Percentiles rank a stretch among this genome's conserved stretches.
Evolutionary conservation across 345 rosid species (phyloP).

Genomic region (Ceriops zippeliana): DNA sequence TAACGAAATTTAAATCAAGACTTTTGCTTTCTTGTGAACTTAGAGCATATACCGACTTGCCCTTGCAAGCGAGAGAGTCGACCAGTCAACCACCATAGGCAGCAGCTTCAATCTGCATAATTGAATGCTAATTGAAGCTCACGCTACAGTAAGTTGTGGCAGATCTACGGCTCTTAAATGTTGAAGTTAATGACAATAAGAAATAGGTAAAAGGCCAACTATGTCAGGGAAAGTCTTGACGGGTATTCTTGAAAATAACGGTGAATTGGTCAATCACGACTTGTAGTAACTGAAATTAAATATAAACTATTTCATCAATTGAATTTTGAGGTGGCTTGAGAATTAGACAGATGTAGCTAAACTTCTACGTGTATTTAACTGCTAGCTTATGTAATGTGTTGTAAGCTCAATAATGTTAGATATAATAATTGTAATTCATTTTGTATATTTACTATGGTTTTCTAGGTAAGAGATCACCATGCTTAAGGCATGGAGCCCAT

Average conservation of each 20-base stretch:
- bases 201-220: background rate
- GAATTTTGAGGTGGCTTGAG: too few species aligned
- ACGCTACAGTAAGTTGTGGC: conserved; percentile 9
- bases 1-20: conserved; percentile 39
- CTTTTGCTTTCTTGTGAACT: conserved; percentile 28
- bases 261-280: background rate
- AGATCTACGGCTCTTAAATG: background rate
- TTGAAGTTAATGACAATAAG: background rate
- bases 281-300: background rate
- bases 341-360: too few species aligned
- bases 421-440: too few species aligned
- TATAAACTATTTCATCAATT: background rate
- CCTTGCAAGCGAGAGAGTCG: conserved; percentile 24
- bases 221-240: background rate
- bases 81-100: conserved; percentile 37
- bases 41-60: conserved; percentile 16
- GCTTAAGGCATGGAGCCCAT: too few species aligned
- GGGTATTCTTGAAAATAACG: background rate
- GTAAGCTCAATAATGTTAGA: too few species aligned
- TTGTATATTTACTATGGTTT: too few species aligned
- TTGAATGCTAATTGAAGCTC: conserved; percentile 8
- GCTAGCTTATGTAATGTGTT: too few species aligned
- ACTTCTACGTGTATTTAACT: too few species aligned
- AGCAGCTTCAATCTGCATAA: background rate
- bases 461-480: too few species aligned